Evolutionary conservation across 345 rosid species (phyloP).

Genomic region (Ailanthus altissimus): DNA sequence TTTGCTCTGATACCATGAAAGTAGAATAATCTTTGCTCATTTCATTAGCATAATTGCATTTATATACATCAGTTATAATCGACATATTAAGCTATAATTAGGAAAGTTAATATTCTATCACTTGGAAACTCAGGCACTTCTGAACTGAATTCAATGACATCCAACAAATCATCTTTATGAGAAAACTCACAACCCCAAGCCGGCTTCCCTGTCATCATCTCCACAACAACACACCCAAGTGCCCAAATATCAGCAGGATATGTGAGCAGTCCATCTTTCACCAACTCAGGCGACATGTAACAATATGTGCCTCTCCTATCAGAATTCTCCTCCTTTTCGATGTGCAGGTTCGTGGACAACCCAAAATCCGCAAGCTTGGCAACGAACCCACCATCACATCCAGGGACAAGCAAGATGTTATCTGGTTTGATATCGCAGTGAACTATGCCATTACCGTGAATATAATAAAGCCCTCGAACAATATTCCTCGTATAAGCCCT

Average conservation of each 20-base stretch:
- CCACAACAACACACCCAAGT: neutral
- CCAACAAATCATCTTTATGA: neutral
- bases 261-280: neutral
- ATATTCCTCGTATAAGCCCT: neutral
- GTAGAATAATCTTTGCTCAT: too few relatives aligned
- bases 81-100: too few relatives aligned
- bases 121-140: too few relatives aligned
- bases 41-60: too few relatives aligned
- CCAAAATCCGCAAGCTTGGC: too few relatives aligned
- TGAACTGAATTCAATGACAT: neutral
- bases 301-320: neutral
- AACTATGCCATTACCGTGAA: too few relatives aligned
- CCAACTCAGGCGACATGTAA: conserved; percentile 2
- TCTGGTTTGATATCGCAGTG: too few relatives aligned
- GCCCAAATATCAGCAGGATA: neutral
- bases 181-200: neutral
- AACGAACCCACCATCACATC: too few relatives aligned
- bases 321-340: neutral
- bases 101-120: neutral
- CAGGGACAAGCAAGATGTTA: too few relatives aligned
- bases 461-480: too few relatives aligned
- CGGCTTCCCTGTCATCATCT: neutral
- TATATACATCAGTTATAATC: too few relatives aligned
- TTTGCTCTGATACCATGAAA: too few relatives aligned
- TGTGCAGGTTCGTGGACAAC: neutral